Evolutionary conservation across 108 stramenopile genomes (phyloP), one percentile per base, ranked within the genome.

Genomic region (Cyclotella atomus): DNA sequence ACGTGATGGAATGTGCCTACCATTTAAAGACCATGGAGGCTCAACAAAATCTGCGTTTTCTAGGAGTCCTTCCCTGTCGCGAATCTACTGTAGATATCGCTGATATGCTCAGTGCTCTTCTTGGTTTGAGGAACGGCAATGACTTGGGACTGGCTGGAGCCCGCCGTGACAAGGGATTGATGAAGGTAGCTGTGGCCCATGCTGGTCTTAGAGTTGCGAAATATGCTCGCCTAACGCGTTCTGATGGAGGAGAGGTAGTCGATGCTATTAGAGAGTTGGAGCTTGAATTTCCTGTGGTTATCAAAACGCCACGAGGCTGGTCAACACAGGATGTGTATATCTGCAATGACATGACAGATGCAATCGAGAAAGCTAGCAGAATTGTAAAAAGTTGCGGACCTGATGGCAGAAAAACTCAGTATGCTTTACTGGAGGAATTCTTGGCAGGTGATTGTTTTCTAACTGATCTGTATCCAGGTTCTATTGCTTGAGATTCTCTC

Each of bases 131-230:
- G 17, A 67, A 73, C 20, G 70, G 73, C 7, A 87, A 87, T 70
- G 83, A 84, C 59, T 65, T 87, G 30, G 86, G 83, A n/a, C 52
- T 81, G 46, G 83, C 83, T 8, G 60, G 49, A 47, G 71, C 83
- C 20, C 65, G 86, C 19, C 81, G 86, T 54, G 86, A 87, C 55
- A 87, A 87, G 73, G 86, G 81, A 32, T 82, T 87, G 69, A 87
- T 87, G 86, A 87, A 87, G 73, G 38, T 76, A 27, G 82, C 83
- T 20, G 86, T 87, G 24, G 81, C 83, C 16, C 84, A 87, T 70
- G 82, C 79, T 15, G 86, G 86, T 15, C 60, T 87, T 33, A 60
- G 83, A 33, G 81, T 84, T 10, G 83, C 86, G 24, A 87, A 87
- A 47, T 87, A 81, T 59, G 86, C 86, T 5, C 53, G 86, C 4